These are phyloP conservation scores for Drechslerella stenobrocha DNA, from an alignment of 2,329 filamentous ascomycete species.

Conservation along the genomic window DNA sequence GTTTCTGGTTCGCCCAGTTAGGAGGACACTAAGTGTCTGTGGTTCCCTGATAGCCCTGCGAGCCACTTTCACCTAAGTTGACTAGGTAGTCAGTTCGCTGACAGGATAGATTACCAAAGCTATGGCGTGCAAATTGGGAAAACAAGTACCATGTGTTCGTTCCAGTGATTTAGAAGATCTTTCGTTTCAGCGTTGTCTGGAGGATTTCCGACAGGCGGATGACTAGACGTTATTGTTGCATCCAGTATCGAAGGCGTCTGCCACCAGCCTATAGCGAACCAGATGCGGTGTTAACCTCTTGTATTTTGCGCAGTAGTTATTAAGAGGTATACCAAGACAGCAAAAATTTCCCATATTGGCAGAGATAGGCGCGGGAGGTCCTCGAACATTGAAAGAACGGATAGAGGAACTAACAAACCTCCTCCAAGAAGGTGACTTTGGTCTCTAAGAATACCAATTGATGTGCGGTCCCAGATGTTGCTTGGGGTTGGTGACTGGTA, in stretches of 20 bases:
- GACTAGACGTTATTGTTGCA: constrained; percentile 15
- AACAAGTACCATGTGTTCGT: constrained; percentile 23
- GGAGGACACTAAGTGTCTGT: constrained; percentile 23
- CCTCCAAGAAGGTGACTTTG: constrained; percentile 36
- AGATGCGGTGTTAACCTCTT: neutral
- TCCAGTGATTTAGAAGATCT: constrained; percentile 26
- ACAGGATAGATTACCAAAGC: neutral
- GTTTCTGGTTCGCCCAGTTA: constrained; percentile 34
- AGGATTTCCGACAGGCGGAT: neutral
- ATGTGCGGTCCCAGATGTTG: constrained; percentile 36
- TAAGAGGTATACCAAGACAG: too few species aligned
- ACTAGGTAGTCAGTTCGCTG: neutral
- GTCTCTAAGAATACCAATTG: constrained; percentile 32
- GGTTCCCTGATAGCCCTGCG: constrained; percentile 10
- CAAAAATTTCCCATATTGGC: too few species aligned
- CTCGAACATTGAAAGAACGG: neutral
- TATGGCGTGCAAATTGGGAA: neutral
- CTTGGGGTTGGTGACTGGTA: constrained; percentile 46
- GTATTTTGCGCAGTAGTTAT: neutral
- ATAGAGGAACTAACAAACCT: constrained; percentile 11
- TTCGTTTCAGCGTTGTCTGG: neutral
- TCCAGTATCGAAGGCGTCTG: constrained; percentile 45
- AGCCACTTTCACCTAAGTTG: constrained; percentile 17
- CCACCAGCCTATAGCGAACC: constrained; percentile 28
- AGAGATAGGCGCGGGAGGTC: too few species aligned